These are phyloP conservation scores for Obba rivulosa DNA, from an alignment of 768 basidiomycete species.

Conservation along the genomic window DNA sequence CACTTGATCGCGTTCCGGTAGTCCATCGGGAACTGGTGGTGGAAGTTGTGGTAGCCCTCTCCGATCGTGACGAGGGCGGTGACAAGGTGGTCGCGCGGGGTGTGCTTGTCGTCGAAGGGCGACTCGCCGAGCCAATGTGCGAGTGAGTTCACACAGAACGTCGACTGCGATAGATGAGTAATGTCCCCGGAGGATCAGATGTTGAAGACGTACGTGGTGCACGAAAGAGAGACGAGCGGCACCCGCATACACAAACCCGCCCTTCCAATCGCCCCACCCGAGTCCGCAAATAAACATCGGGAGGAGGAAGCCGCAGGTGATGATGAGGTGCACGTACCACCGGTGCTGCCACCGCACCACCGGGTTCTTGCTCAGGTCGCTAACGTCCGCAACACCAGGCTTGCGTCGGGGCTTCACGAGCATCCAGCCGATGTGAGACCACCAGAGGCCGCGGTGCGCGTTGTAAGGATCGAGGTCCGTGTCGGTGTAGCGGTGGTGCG, in stretches of 20 bases:
- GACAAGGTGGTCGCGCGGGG: conserved; percentile 83
- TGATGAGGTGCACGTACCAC: conserved; percentile 65
- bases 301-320: conserved; percentile 64
- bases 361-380: conserved; percentile 74
- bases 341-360: conserved; percentile 87
- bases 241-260: conserved; percentile 84
- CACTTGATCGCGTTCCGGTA: conserved; percentile 94
- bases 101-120: conserved; percentile 94
- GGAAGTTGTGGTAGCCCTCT: conserved; percentile 98
- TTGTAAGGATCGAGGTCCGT: conserved; percentile 96
- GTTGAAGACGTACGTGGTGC: conserved; percentile 62
- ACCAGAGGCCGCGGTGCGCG: conserved; percentile 83
- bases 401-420: conserved; percentile 83
- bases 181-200: conserved; percentile 3
- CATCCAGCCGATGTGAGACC: conserved; percentile 93
- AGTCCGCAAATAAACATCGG: conserved; percentile 77
- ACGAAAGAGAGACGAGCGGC: conserved; percentile 77
- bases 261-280: conserved; percentile 79
- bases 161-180: conserved; percentile 54
- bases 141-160: conserved; percentile 95
- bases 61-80: conserved; percentile 90
- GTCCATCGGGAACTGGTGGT: conserved; percentile 96
- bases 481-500: conserved; percentile 95
- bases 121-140: conserved; percentile 94
- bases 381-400: conserved; percentile 87